Base-by-base conservation (phyloP, 2,329 filamentous ascomycete species). In the Talaromyces sp. region DNA sequence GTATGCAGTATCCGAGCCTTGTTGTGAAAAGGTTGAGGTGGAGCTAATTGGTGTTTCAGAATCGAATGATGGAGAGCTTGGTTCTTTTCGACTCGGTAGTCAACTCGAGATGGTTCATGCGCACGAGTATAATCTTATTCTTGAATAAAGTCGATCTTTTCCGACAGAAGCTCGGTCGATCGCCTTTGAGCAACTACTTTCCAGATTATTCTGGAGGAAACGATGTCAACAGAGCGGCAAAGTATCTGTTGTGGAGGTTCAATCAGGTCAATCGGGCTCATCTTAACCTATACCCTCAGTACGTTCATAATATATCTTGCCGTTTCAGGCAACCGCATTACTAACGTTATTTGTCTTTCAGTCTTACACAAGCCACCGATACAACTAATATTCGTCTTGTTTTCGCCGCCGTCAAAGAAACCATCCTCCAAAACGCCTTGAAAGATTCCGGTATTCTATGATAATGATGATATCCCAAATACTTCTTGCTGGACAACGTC, bases 131-230 rank as follows among this genome's bases (percentile, higher is more conserved):
- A 70, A 97, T 99, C 69, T 81, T 99, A 58, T 99, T 99, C 78
- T 82, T 99, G 62, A 99, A 99, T 80, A 99, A 99, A 75, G 94
- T 99, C 65, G 94, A 99, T 78, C 84, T 99, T 59, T 99, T 99
- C 82, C 93, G 94, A 73, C 88, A 91, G 70, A 99, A 99, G 74
- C 85, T 99, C 28, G 85, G 85, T 57, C 85, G 92, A 63, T 97
- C 91, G 57, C 93, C 94, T 0, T 76, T 99, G 46, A 89, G 87
- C 66, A 96, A 93, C 71, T 99, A 97, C 74, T 99, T 99, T 70
- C 93, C 92, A 0, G 94, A 99, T 73, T 99, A 99, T 72, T 96
- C 92, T 0, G 94, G 94, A 31, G 94, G 94, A 52, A 95, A 96
- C 73, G 94, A 99, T 74, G 92, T 97, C 69, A 97, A 97, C 74